A percentile compares a stretch with the other conserved stretches of the same genome.
phyloP scores from a whole-genome alignment of 768 basidiomycete species.

The Ephemerocybe angulata region DNA sequence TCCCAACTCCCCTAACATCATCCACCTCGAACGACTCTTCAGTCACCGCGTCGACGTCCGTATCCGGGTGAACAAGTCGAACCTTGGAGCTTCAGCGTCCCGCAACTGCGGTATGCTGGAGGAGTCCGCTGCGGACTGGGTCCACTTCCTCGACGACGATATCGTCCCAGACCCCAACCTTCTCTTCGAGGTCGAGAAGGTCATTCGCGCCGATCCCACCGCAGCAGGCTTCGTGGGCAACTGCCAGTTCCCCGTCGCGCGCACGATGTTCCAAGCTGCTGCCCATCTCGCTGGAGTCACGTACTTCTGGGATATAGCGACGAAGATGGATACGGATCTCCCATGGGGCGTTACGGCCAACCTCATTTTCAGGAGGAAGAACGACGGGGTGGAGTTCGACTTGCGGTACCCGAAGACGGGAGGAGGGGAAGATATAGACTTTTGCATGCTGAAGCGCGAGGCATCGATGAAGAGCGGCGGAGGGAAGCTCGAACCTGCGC shows the following conservation, averaged over 20 bases:
- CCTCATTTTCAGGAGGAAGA: slow-evolving; percentile 45
- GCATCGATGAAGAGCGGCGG: slow-evolving; percentile 30
- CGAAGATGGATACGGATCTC: slow-evolving; percentile 43
- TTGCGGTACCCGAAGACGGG: slow-evolving; percentile 57
- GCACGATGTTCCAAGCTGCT: slow-evolving; percentile 48
- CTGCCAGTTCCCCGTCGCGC: slow-evolving; percentile 44
- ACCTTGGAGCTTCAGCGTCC: slow-evolving; percentile 50
- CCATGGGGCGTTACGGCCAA: slow-evolving; percentile 67
- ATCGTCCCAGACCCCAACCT: slow-evolving; percentile 40
- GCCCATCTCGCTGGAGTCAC: slow-evolving; percentile 55
- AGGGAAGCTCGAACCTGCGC: slow-evolving; percentile 46
- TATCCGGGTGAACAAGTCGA: slow-evolving; percentile 45
- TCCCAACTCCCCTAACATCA: slow-evolving; percentile 39
- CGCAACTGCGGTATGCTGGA: slow-evolving; percentile 54
- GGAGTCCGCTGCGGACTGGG: slow-evolving; percentile 51
- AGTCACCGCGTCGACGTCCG: slow-evolving; percentile 46
- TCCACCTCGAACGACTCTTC: slow-evolving; percentile 36
- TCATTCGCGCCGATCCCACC: slow-evolving; percentile 41
- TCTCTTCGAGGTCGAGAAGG: slow-evolving; percentile 42
- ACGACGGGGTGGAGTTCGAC: slow-evolving; percentile 45
- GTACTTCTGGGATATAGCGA: slow-evolving; percentile 60
- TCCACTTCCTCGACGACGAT: slow-evolving; percentile 61
- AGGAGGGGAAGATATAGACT: slow-evolving; percentile 63
- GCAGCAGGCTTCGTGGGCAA: slow-evolving; percentile 57
- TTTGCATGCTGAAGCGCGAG: slow-evolving; percentile 45